These are phyloP conservation scores for Sporothrix dimorphospora DNA, from an alignment of 2,329 filamentous ascomycete species.

Conservation along the genomic window DNA sequence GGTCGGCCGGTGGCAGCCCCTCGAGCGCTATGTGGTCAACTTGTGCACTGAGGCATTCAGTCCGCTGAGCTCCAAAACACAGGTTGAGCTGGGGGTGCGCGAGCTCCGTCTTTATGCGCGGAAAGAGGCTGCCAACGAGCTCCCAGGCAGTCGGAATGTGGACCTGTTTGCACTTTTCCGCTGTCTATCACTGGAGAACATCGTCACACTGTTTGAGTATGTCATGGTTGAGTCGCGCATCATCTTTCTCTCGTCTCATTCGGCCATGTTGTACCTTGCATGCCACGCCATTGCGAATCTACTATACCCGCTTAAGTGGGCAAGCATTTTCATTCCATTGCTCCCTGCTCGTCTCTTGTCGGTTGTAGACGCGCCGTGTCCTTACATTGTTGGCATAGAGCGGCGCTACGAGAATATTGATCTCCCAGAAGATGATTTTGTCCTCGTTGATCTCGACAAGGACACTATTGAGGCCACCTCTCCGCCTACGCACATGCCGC, in stretches of 20 bases:
- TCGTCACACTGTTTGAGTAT: constrained; percentile 91
- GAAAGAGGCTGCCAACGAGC: constrained; percentile 81
- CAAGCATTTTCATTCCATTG: constrained; percentile 90
- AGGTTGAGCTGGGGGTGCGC: constrained; percentile 87
- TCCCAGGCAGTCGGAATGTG: constrained; percentile 86
- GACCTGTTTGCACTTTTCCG: constrained; percentile 94
- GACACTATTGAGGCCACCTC: constrained; percentile 86
- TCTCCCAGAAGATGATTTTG: constrained; percentile 92
- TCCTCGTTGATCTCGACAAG: constrained; percentile 89
- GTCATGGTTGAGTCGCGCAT: constrained; percentile 91
- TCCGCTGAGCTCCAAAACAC: constrained; percentile 89
- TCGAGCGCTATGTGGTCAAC: constrained; percentile 96
- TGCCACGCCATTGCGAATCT: constrained; percentile 84
- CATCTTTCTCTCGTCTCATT: constrained; percentile 93
- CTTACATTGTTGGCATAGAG: constrained; percentile 96
- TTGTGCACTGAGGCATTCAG: constrained; percentile 93
- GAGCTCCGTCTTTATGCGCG: constrained; percentile 87
- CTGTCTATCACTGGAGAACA: constrained; percentile 86
- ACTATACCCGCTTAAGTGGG: constrained; percentile 89
- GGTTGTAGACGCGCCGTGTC: constrained; percentile 90
- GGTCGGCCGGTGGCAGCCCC: constrained; percentile 91
- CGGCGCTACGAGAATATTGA: constrained; percentile 84
- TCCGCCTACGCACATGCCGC: constrained; percentile 76
- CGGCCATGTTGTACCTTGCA: constrained; percentile 92
- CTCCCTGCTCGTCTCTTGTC: constrained; percentile 86